These are phyloP conservation scores for Clathrospora elynae DNA, from an alignment of 2,329 filamentous ascomycete genomes.

Conservation along the genomic window DNA sequence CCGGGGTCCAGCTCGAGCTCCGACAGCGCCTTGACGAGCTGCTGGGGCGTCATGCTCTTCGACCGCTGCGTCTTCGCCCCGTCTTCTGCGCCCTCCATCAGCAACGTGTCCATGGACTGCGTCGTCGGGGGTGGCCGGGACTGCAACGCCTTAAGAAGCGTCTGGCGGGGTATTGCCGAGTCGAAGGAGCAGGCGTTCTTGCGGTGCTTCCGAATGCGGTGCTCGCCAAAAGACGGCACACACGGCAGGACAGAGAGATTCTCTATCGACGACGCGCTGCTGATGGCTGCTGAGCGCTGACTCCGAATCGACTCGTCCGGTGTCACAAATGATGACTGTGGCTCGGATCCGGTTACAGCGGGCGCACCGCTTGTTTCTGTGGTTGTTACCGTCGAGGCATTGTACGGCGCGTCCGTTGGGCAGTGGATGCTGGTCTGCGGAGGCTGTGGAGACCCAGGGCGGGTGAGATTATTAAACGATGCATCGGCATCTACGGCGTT, in stretches of 20 bases:
- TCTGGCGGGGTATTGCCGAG: slow-evolving; percentile 71
- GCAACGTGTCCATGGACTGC: slow-evolving; percentile 67
- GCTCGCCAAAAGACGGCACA: slow-evolving; percentile 45
- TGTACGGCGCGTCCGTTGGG: slow-evolving; percentile 26
- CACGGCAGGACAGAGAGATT: slow-evolving; percentile 42
- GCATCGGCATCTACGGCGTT: slow-evolving; percentile 37
- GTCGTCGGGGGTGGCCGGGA: slow-evolving; percentile 62
- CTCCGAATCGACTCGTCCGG: slow-evolving; percentile 37
- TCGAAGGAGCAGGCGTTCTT: slow-evolving; percentile 62
- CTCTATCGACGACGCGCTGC: slow-evolving; percentile 43
- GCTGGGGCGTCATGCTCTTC: slow-evolving; percentile 53
- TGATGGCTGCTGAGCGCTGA: slow-evolving; percentile 27
- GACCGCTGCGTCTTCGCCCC: slow-evolving; percentile 34
- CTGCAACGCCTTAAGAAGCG: slow-evolving; percentile 79
- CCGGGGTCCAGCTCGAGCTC: slow-evolving; percentile 56
- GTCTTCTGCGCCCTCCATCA: slow-evolving; percentile 51
- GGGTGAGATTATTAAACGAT: slow-evolving; percentile 34
- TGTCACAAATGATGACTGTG: slow-evolving; percentile 22
- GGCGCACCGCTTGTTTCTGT: slow-evolving; percentile 37
- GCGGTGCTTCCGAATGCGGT: slow-evolving; percentile 46
- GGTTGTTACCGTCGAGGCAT: slow-evolving; percentile 40
- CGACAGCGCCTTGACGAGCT: slow-evolving; percentile 65
- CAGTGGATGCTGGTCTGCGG: slow-evolving; percentile 33
- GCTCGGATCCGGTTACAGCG: slow-evolving; percentile 19
- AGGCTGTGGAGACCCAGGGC: slow-evolving; percentile 34